phyloP scores from a whole-genome alignment of 768 basidiomycete species.

The Lactarius tabidus region DNA sequence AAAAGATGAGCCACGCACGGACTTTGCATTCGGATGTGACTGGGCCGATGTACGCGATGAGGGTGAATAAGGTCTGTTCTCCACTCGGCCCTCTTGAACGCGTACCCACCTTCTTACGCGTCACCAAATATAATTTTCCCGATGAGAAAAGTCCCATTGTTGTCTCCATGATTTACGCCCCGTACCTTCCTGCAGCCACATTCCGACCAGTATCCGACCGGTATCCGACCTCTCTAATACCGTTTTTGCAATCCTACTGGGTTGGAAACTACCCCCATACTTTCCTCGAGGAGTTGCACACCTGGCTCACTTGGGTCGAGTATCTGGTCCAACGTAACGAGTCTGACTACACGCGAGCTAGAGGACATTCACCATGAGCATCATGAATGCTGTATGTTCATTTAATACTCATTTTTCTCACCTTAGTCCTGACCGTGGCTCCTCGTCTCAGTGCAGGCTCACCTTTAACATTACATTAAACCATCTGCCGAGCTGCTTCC shows the following conservation, averaged over 20 bases:
- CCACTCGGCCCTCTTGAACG: background rate
- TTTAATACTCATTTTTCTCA: constrained; percentile 8
- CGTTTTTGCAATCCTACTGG: constrained; percentile 78
- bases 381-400: constrained; percentile 69
- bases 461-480: constrained; percentile 87
- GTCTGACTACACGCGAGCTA: constrained; percentile 60
- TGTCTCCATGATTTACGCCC: constrained; percentile 66
- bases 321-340: constrained; percentile 73
- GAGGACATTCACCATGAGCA: constrained; percentile 76
- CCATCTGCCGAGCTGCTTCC: constrained; percentile 66
- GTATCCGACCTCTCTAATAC: constrained; percentile 63
- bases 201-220: too few species aligned
- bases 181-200: constrained; percentile 78
- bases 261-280: constrained; percentile 95
- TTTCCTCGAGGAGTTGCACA: constrained; percentile 79
- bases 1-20: constrained; percentile 56
- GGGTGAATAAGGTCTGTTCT: constrained; percentile 79
- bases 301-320: constrained; percentile 86
- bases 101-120: constrained; percentile 12
- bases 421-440: background rate
- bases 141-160: constrained; percentile 84
- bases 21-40: constrained; percentile 89
- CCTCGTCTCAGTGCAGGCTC: constrained; percentile 62
- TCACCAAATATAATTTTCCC: constrained; percentile 60
- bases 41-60: constrained; percentile 93